A percentile compares a stretch with the other conserved stretches of the same genome.
These are phyloP conservation scores for Quercus gilva DNA, from an alignment of 306 rosid genomes.

Conservation along the genomic window DNA sequence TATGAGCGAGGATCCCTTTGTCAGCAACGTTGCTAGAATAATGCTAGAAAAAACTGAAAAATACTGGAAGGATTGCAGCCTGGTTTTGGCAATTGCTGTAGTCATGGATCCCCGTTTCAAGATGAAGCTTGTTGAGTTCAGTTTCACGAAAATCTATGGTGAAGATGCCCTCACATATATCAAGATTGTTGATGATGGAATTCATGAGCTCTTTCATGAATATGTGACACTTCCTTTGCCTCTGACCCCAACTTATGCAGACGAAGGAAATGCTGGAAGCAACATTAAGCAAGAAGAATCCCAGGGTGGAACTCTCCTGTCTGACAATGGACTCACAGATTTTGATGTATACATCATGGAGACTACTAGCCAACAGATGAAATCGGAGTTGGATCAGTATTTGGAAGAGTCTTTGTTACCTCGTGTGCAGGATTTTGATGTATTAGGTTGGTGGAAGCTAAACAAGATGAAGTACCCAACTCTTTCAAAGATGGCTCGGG, in stretches of 20 bases:
- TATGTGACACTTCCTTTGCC: constrained; percentile 80
- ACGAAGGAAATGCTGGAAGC: constrained; percentile 53
- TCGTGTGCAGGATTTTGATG: constrained; percentile 79
- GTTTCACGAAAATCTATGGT: constrained; percentile 76
- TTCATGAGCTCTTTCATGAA: constrained; percentile 86
- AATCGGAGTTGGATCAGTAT: constrained; percentile 86
- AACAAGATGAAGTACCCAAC: constrained; percentile 90
- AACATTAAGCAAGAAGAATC: constrained; percentile 39
- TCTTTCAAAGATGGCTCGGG: constrained; percentile 94
- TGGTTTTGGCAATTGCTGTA: constrained; percentile 84
- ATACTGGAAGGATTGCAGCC: constrained; percentile 82
- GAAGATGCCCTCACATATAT: constrained; percentile 68
- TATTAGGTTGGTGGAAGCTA: constrained; percentile 90
- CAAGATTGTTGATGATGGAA: constrained; percentile 81
- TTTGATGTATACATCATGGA: constrained; percentile 95
- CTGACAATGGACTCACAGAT: constrained; percentile 81
- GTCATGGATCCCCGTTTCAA: constrained; percentile 97
- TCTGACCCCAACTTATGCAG: constrained; percentile 75
- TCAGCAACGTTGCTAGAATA: constrained; percentile 43
- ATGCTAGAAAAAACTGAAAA: constrained; percentile 65
- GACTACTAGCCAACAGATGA: constrained; percentile 80
- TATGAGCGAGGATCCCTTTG: constrained; percentile 58
- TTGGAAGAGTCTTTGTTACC: constrained; percentile 86
- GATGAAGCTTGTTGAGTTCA: constrained; percentile 95
- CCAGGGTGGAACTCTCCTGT: constrained; percentile 53